A percentile compares a stretch with the other conserved stretches of the same genome.
Conservation (phyloP, 148 eudicot genomes). For the Chenopodium suecicum region DNA sequence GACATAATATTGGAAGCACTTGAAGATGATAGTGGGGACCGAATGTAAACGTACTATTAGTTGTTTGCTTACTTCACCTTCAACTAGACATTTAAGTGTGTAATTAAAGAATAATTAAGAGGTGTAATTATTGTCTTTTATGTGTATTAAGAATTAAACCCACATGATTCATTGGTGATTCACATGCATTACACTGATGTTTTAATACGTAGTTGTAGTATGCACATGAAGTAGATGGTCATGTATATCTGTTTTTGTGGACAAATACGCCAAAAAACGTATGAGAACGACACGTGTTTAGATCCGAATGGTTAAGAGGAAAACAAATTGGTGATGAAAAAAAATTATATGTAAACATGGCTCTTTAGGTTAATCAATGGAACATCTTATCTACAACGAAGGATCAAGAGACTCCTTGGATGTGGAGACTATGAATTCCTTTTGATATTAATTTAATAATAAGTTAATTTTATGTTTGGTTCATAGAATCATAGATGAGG, state of each 20-base stretch:
- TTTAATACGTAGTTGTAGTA: constrained; percentile 7
- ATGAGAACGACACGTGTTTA: neutral
- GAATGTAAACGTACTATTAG: too few relatives aligned
- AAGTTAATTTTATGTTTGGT: neutral
- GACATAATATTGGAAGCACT: too few relatives aligned
- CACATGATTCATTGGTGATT: constrained; percentile 14
- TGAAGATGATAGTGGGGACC: too few relatives aligned
- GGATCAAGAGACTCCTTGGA: neutral
- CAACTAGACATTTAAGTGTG: too few relatives aligned
- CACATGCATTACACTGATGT: constrained; percentile 18
- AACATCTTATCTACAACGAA: constrained; percentile 8
- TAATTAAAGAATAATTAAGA: too few relatives aligned
- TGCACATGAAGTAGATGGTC: neutral
- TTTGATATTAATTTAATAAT: too few relatives aligned
- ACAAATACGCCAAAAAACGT: neutral
- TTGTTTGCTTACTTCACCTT: too few relatives aligned
- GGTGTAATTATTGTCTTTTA: neutral
- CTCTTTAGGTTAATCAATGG: constrained; percentile 3
- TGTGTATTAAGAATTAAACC: neutral
- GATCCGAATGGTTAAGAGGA: neutral
- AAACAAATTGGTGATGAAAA: neutral
- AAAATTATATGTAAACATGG: neutral
- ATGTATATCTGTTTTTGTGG: neutral
- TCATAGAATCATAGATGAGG: too few relatives aligned
- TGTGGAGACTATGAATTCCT: neutral